Conservation (phyloP, 1,139 yeast genomes). For the Taphrina wiesneri region DNA sequence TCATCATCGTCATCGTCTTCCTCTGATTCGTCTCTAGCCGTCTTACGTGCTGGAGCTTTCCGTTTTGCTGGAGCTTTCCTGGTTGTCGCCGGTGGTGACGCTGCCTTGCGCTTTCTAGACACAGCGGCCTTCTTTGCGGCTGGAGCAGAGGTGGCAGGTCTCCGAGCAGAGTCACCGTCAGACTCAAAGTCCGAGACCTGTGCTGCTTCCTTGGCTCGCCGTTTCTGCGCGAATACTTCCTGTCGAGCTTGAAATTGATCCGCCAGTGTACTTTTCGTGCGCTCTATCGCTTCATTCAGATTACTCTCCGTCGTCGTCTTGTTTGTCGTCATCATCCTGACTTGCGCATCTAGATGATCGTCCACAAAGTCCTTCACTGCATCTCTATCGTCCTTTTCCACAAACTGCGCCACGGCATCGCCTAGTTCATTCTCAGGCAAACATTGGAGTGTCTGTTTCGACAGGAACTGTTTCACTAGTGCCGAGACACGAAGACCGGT, state of each 20-base stretch:
- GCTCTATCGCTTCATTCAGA: slow-evolving; percentile 44
- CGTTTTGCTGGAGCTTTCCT: neutral
- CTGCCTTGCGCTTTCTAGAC: neutral
- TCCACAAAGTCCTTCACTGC: slow-evolving; percentile 67
- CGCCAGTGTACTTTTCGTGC: slow-evolving; percentile 33
- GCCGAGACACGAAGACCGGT: slow-evolving; percentile 52
- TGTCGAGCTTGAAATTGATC: slow-evolving; percentile 6
- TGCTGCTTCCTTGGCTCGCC: neutral
- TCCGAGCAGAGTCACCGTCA: neutral
- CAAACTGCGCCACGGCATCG: slow-evolving; percentile 67
- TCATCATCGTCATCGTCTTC: slow-evolving; percentile 11
- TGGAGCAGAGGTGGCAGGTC: neutral
- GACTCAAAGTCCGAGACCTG: slow-evolving; percentile 26
- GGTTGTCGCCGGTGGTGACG: neutral
- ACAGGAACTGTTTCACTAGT: slow-evolving; percentile 61
- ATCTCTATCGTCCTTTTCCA: slow-evolving; percentile 79
- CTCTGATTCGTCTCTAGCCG: neutral
- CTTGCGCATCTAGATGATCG: slow-evolving; percentile 63
- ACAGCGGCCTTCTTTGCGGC: neutral
- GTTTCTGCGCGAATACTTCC: neutral
- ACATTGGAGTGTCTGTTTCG: slow-evolving; percentile 63
- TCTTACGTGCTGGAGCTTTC: neutral
- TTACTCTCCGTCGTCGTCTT: slow-evolving; percentile 47
- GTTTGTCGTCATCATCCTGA: slow-evolving; percentile 54
- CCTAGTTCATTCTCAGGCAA: slow-evolving; percentile 77